Evolutionary conservation across 352 stramenopile species (phyloP), one percentile per base, ranked within the genome.

Genomic region (Globisporangium iwayamae): DNA sequence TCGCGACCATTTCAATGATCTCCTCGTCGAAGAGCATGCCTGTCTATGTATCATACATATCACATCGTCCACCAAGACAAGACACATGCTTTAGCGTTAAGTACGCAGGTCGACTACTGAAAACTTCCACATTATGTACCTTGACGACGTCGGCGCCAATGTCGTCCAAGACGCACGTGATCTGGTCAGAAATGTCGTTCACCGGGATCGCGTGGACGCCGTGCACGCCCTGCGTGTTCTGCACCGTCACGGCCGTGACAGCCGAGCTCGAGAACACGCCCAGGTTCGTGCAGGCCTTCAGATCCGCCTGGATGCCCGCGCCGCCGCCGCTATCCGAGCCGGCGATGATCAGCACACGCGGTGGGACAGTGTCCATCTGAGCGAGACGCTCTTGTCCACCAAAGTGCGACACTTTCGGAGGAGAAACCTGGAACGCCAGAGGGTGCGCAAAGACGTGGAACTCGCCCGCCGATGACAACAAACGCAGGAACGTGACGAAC

Each of bases 291-390:
- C 97, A 97, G 13, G 93, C 76, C 67, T 97, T 95, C 63, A 98
- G 70, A 65, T 98, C 95, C 14, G 95, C 95, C 74, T 98, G 93
- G 56, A 98, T 93, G 36, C 95, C 95, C 4, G 95, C 95, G 2
- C 75, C 75, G 3, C 75, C 95, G 18, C 93, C 93, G 13, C 87
- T 97, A 74, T 98, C 95, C 2, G 84, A 97, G 52, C 95, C 95
- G 7, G 95, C 95, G 63, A 98, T 97, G 28, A 89, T 97, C 53
- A 97, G 91, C 25, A 97, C 88, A 9, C 77, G 76, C 25, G 75
- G 63, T 11, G 66, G 54, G 0, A 56, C 10, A 7, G 30, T 58
- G 52, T 32, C 32, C 32, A 46, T n/a, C n/a, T 58, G 52, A 32
- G n/a, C 5, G 3, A 36, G 52, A 45, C 4, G 11, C 5, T 58